Conservation (phyloP, 2,329 filamentous ascomycete species). For the Akanthomyces lecanii region DNA sequence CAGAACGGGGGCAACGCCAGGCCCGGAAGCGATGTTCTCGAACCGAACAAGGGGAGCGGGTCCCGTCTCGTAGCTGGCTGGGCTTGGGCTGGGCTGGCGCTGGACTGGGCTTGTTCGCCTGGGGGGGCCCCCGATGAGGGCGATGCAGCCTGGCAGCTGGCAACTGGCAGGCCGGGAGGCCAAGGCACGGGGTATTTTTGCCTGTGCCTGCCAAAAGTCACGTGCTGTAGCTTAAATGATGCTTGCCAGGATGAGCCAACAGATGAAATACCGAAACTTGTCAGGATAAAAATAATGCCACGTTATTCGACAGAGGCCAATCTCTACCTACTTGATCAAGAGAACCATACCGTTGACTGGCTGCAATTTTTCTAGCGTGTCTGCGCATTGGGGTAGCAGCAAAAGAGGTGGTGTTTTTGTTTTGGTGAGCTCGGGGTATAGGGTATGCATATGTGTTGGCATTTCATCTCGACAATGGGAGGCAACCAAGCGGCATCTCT, state of each 20-base stretch:
- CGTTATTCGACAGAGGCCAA: neutral
- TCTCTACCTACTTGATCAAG: too few species aligned
- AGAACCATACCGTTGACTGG: too few species aligned
- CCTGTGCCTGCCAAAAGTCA: conserved; percentile 4
- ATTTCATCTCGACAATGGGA: neutral
- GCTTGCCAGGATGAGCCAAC: neutral
- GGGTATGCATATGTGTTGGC: neutral
- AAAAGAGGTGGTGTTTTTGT: too few species aligned
- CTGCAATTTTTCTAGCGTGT: too few species aligned
- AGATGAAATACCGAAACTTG: neutral
- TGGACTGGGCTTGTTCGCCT: neutral
- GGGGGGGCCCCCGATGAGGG: neutral
- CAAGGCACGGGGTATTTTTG: neutral
- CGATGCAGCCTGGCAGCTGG: conserved; percentile 6
- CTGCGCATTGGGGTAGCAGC: too few species aligned
- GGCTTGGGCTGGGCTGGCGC: neutral
- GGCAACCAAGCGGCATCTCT: neutral
- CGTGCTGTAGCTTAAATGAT: neutral
- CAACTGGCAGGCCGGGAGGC: neutral
- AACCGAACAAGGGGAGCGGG: conserved; percentile 16
- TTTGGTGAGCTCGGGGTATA: neutral
- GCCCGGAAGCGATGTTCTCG: conserved; percentile 16
- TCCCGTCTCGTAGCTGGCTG: neutral
- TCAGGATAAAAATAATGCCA: neutral
- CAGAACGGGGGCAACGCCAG: neutral